Conservation (phyloP, 192 early-diverging fungal genomes). For the Coemansia sp. region DNA sequence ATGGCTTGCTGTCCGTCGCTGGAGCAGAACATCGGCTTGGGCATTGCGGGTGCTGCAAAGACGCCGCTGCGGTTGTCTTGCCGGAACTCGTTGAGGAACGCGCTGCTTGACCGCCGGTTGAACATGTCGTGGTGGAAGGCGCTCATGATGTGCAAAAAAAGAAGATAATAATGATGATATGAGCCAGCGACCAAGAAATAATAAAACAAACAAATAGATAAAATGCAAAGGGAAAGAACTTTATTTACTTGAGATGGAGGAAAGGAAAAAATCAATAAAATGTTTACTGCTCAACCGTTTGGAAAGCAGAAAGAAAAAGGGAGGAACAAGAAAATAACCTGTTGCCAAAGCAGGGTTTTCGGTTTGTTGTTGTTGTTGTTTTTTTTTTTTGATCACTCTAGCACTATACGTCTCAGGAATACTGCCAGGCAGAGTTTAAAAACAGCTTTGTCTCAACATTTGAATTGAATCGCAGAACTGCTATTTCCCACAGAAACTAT, state of each 20-base stretch:
- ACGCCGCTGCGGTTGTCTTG: slow-evolving; percentile 38
- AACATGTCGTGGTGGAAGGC: slow-evolving; percentile 48
- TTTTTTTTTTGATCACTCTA: slow-evolving; percentile 1
- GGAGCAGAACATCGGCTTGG: slow-evolving; percentile 39
- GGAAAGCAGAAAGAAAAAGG: background rate
- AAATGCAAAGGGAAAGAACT: background rate
- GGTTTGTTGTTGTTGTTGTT: background rate
- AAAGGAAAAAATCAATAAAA: background rate
- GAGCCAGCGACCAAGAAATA: background rate
- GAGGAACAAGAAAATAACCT: background rate
- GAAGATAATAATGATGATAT: background rate
- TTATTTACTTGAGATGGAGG: background rate
- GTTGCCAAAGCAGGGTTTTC: too few relatives aligned
- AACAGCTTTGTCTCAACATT: too few relatives aligned
- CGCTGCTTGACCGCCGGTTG: slow-evolving; percentile 22
- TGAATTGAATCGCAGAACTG: too few relatives aligned
- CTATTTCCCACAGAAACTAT: background rate
- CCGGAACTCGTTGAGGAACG: slow-evolving; percentile 26
- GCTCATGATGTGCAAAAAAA: slow-evolving; percentile 18
- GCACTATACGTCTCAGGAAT: background rate
- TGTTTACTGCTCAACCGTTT: too few relatives aligned
- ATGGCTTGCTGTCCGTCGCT: slow-evolving; percentile 5
- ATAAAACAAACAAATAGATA: slow-evolving; percentile 6
- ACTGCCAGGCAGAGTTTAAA: too few relatives aligned
- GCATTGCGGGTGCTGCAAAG: slow-evolving; percentile 43